These are phyloP conservation scores for Cinnamomum micranthum DNA, from an alignment of 164 flowering plant genomes.

Conservation along the genomic window DNA sequence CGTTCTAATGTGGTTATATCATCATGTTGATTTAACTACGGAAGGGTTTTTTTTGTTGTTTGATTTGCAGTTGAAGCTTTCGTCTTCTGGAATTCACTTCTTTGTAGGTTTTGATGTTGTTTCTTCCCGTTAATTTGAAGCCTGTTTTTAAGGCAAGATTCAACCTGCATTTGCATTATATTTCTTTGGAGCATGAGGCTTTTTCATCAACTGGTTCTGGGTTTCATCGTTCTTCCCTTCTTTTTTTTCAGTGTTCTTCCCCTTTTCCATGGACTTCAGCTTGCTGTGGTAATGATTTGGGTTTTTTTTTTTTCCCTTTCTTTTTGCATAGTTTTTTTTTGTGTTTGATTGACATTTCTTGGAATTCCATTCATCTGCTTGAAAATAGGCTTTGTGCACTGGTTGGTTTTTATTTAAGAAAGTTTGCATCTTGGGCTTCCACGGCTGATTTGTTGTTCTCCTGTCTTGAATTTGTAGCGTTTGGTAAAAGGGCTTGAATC, in stretches of 20 bases:
- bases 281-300: neutral
- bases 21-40: no score
- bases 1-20: no score
- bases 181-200: neutral
- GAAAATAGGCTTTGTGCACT: neutral
- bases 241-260: no score
- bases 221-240: neutral
- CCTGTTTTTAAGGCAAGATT: neutral
- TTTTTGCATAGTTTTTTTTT: neutral
- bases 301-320: neutral
- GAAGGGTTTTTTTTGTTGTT: no score
- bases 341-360: neutral
- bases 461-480: neutral
- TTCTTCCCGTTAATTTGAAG: neutral
- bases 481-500: neutral
- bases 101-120: neutral
- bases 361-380: neutral
- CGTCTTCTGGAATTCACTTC: neutral
- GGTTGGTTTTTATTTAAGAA: neutral
- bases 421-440: neutral
- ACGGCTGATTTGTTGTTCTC: neutral
- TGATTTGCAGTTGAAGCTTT: neutral
- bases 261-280: neutral
- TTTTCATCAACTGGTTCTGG: no score
- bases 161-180: conserved; percentile 1